phyloP scores from a whole-genome alignment of 2,329 filamentous ascomycete genomes.

The Alternaria triticina region DNA sequence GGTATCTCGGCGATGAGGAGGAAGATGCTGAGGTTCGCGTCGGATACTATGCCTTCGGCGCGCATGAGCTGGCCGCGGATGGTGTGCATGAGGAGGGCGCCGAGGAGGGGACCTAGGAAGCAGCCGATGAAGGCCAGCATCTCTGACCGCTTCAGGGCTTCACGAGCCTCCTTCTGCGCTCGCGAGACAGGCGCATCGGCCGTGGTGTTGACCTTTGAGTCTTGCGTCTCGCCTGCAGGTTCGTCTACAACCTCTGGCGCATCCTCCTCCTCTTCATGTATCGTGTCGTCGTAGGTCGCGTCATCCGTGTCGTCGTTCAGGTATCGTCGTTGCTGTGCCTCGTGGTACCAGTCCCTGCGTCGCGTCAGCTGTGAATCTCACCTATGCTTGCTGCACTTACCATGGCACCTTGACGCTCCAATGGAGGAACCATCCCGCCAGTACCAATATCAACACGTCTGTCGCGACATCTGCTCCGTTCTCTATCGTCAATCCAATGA shows the following conservation, averaged over 20 bases:
- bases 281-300: conserved; percentile 25
- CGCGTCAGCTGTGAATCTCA: conserved; percentile 6
- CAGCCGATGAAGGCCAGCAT: conserved; percentile 76
- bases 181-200: conserved; percentile 6
- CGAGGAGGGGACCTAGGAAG: conserved; percentile 77
- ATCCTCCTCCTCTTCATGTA: conserved; percentile 40
- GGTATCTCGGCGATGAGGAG: conserved; percentile 84
- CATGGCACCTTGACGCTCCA: conserved; percentile 92
- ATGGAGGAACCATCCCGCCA: conserved; percentile 87
- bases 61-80: conserved; percentile 83
- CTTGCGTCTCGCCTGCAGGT: conserved; percentile 13
- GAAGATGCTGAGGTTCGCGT: conserved; percentile 93
- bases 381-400: conserved; percentile 54
- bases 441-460: conserved; percentile 78
- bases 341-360: conserved; percentile 60
- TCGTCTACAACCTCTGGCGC: conserved; percentile 20
- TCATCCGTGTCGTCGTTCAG: conserved; percentile 32
- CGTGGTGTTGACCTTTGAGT: conserved; percentile 3
- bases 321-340: conserved; percentile 51
- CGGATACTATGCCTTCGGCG: conserved; percentile 85
- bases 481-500: conserved; percentile 84
- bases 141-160: conserved; percentile 77
- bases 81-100: conserved; percentile 82
- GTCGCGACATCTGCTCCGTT: conserved; percentile 85
- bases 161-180: conserved; percentile 52